Evolutionary conservation across 2,329 filamentous ascomycete species (phyloP), one percentile per base, ranked within the genome.

Genomic region (Curvularia sp.): DNA sequence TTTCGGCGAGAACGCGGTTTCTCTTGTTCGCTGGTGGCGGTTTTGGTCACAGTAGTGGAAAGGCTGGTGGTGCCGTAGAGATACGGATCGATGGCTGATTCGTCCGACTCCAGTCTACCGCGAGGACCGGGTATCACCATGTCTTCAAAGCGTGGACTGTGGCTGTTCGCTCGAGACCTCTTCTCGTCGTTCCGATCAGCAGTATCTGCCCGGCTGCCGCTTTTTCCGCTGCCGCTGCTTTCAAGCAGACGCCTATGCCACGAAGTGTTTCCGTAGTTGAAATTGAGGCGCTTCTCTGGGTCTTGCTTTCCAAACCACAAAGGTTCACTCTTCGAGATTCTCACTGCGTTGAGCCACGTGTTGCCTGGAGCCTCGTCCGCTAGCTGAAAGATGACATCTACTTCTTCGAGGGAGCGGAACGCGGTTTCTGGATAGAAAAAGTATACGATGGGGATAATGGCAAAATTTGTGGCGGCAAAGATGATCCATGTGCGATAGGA

Each of bases 381-480:
- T 12, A 72, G 58, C 65, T 79, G 79, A 77, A 89, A 88, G 65
- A 91, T 86, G 47, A 85, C 81, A 69, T 91, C 88, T 72, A 91
- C 88, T 73, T 90, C 88, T 73, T 91, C 88, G 30, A 90, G 70
- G 1, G 74, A 76, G 39, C 65, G 81, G 60, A 81, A 83, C 10
- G 83, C 84, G 7, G 84, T 87, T 67, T 87, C 85, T 0, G 84
- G 85, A 68, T 85, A 87, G 77, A 86, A 84, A 74, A 85, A 83
- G 74, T 84, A 87, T 49, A 84, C 79, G 2, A 83, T 75, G 0
- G 84, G 84, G 25, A 86, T 74, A 59, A 85, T 84, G 65, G 78
- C 77, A 38, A 82, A 80, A 65, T 85, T 85, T 46, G 67, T 74
- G 49, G 63, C 74, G 56, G 83, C 80, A 71, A 89, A 89, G 12